Conservation (phyloP, 106 monocot species). For the Apostasia ramifera region DNA sequence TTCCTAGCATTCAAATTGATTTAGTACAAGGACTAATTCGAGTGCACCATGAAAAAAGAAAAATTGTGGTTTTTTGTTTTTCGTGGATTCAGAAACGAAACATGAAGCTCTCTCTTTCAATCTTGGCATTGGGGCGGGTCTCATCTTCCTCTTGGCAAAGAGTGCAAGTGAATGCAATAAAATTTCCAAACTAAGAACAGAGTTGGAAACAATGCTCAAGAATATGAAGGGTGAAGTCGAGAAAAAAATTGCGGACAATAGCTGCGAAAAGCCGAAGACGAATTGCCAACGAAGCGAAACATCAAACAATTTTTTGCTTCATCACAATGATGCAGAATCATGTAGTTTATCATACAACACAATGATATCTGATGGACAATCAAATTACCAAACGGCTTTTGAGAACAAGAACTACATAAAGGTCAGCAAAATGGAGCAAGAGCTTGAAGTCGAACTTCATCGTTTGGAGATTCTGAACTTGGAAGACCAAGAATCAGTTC, state of each 20-base stretch:
- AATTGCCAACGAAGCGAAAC: conserved; percentile 17
- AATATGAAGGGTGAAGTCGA: conserved; percentile 25
- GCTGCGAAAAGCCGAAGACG: conserved; percentile 21
- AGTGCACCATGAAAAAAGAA: too few relatives aligned
- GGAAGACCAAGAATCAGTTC: conserved; percentile 13
- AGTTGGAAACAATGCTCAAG: conserved; percentile 45
- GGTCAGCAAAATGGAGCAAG: conserved; percentile 60
- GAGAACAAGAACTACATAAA: conserved; percentile 4
- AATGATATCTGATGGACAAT: conserved; percentile 1
- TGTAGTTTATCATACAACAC: neutral
- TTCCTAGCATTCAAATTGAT: neutral
- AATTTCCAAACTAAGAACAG: conserved; percentile 34
- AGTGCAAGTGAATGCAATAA: conserved; percentile 33
- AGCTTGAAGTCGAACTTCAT: conserved; percentile 65
- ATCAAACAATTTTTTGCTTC: conserved; percentile 8
- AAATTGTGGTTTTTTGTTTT: neutral
- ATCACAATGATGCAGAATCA: conserved; percentile 8
- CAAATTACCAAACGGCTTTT: neutral
- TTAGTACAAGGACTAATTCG: too few relatives aligned
- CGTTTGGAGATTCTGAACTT: conserved; percentile 26
- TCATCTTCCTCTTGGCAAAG: conserved; percentile 29
- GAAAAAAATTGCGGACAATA: conserved; percentile 8
- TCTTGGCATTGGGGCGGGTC: conserved; percentile 34
- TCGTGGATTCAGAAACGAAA: conserved; percentile 19
- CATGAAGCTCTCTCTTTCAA: conserved; percentile 14